phyloP scores from a whole-genome alignment of 495 filamentous ascomycete species.

The Tetracladium setigerum region DNA sequence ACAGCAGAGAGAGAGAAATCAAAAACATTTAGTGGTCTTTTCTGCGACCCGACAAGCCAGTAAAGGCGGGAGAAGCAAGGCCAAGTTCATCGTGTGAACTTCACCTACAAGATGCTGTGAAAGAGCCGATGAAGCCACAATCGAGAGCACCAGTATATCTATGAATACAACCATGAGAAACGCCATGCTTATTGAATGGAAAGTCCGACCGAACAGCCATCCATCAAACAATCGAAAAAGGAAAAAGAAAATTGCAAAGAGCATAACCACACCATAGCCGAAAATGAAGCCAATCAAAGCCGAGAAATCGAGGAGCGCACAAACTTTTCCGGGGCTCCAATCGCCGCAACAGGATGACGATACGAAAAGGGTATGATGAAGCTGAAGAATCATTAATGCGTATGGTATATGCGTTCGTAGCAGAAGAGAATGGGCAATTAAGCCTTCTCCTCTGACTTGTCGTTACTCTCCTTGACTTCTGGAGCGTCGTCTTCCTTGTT shows the following conservation, averaged over 20 bases:
- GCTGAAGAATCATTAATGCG: slow-evolving; percentile 19
- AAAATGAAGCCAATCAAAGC: slow-evolving; percentile 7
- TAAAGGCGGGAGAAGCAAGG: too few species aligned
- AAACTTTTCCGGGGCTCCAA: slow-evolving; percentile 20
- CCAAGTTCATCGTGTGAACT: too few species aligned
- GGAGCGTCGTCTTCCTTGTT: slow-evolving; percentile 40
- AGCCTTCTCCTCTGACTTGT: slow-evolving; percentile 51
- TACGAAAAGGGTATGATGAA: slow-evolving; percentile 16
- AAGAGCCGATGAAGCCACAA: slow-evolving; percentile 11
- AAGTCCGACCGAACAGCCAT: slow-evolving; percentile 4
- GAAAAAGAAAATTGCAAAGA: slow-evolving; percentile 3
- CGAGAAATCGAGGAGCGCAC: slow-evolving; percentile 14
- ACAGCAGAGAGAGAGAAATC: too few species aligned
- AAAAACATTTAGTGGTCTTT: too few species aligned
- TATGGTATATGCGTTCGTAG: slow-evolving; percentile 5
- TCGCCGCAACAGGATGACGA: slow-evolving; percentile 20
- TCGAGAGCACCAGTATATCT: slow-evolving; percentile 13
- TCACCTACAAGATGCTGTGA: too few species aligned
- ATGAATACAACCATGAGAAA: slow-evolving; percentile 18
- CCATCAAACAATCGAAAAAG: background rate
- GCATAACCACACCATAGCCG: slow-evolving; percentile 1
- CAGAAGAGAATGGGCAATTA: slow-evolving; percentile 27
- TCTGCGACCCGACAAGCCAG: too few species aligned
- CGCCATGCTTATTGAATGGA: background rate
- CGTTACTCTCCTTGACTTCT: slow-evolving; percentile 34